These are phyloP conservation scores for Starmerella vaccinii DNA, from an alignment of 805 yeast species.

Conservation along the genomic window DNA sequence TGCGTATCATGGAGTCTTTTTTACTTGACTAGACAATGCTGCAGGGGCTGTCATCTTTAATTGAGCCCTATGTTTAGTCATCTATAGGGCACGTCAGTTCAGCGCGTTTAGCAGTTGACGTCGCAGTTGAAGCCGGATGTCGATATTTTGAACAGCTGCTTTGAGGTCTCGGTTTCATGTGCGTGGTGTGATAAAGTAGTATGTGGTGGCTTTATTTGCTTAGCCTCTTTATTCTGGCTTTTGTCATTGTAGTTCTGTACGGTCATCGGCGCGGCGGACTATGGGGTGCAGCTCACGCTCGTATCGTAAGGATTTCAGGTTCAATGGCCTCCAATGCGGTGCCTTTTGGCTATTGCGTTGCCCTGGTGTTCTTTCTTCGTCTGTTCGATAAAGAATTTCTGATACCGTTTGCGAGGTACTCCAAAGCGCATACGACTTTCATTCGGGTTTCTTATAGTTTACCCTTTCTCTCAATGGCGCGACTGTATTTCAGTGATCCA, in stretches of 20 bases:
- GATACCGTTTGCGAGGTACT: neutral
- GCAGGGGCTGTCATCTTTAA: neutral
- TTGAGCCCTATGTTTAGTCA: slow-evolving; percentile 5
- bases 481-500: slow-evolving; percentile 33
- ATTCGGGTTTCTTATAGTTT: slow-evolving; percentile 18
- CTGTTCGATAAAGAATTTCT: slow-evolving; percentile 17
- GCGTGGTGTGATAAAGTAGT: neutral
- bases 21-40: neutral
- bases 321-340: slow-evolving; percentile 20
- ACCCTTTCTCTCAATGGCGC: slow-evolving; percentile 23
- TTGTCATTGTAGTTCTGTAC: slow-evolving; percentile 4
- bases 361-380: slow-evolving; percentile 19
- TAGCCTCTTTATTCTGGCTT: slow-evolving; percentile 5
- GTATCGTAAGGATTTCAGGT: slow-evolving; percentile 9
- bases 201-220: neutral
- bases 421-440: slow-evolving; percentile 16
- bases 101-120: neutral
- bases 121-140: neutral
- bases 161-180: neutral
- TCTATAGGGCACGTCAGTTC: neutral
- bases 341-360: slow-evolving; percentile 19
- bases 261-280: slow-evolving; percentile 3
- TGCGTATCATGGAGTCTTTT: neutral
- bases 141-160: neutral
- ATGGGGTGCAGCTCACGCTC: neutral